Evolutionary conservation across 371 early-diverging fungal genomes (phyloP), one percentile per base, ranked within the genome.

Genomic region (Actinomucor elegans): DNA sequence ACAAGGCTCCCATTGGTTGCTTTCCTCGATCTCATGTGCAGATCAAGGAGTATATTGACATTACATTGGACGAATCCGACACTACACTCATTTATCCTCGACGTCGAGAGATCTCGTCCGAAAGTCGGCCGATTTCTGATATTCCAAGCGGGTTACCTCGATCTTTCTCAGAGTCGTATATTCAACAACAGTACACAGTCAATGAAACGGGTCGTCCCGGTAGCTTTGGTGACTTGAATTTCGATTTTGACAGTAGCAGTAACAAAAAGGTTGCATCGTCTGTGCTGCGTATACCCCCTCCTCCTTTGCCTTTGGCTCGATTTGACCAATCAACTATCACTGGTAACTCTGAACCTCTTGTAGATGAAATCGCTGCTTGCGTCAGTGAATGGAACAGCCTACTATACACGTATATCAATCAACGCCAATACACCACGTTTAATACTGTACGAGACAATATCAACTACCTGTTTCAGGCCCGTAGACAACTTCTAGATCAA

Each of bases 291-390:
- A 63, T 63, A 58, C 55, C 64, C 51, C 66, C 75, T 26, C 76
- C 77, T 17, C 57, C 81, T 12, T 61, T 80, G 14, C 75, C 79
- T 7, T 49, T 78, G 14, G 59, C 75, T 51, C 66, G 85, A 43
- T 79, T 71, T 38, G 71, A 75, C n/a, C 77, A 82, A 27, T 77
- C 75, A 1, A 84, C 89, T 1, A 52, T 69, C 0, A 75, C 77
- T 1, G 90, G 87, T 10, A 54, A 41, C 26, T 69, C 69, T 7
- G 89, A 90, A 52, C 83, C 87, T 4, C 57, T 90, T 5, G 73
- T 87, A 3, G 91, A 89, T 52, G 89, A 87, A 47, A 82, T 87
- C 41, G 74, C 87, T 11, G 79, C 85, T 4, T 79, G 77, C 32
- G 72, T 88, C 2, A 73, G 86, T 29, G 86, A 87, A 66, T 88